Conservation (phyloP, 139 green algal species). For the Asterochloris erici region DNA sequence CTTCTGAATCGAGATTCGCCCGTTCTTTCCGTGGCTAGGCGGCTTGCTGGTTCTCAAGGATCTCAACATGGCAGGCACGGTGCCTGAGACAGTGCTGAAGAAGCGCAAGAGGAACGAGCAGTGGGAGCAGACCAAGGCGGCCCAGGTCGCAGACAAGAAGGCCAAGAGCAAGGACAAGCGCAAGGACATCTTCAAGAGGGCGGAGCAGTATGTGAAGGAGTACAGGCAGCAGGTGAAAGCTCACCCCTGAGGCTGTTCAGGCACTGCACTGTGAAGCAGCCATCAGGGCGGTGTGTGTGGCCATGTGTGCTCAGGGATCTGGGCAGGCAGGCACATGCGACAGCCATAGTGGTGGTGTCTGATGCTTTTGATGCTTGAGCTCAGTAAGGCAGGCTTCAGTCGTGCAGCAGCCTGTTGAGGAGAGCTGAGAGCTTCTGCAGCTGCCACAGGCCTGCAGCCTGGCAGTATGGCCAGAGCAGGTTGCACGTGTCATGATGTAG, state of each 20-base stretch:
- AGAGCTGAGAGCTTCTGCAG: no score
- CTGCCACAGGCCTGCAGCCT: no score
- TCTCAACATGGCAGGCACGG: slow-evolving; percentile 14
- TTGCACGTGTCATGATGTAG: background rate
- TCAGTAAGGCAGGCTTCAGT: no score
- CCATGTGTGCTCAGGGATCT: background rate
- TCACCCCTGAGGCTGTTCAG: background rate
- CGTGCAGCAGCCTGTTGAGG: no score
- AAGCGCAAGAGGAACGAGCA: slow-evolving; percentile 89
- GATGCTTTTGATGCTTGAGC: no score
- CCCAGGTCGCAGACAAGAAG: slow-evolving; percentile 54
- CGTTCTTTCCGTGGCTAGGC: background rate
- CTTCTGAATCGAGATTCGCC: no score
- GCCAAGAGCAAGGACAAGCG: slow-evolving; percentile 61
- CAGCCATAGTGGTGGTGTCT: no score
- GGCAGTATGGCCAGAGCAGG: no score
- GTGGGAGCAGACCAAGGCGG: slow-evolving; percentile 76
- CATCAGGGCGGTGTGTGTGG: background rate
- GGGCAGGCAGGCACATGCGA: no score
- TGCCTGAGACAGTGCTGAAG: slow-evolving; percentile 72
- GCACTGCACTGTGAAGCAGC: no score
- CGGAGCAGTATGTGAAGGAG: slow-evolving; percentile 97
- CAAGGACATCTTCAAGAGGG: slow-evolving; percentile 94
- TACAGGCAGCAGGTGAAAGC: slow-evolving; percentile 82
- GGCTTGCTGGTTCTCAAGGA: background rate